Percentiles rank a stretch among this genome's conserved stretches.
Conservation (phyloP, 2,329 filamentous ascomycete genomes). For the Clathrospora elynae region DNA sequence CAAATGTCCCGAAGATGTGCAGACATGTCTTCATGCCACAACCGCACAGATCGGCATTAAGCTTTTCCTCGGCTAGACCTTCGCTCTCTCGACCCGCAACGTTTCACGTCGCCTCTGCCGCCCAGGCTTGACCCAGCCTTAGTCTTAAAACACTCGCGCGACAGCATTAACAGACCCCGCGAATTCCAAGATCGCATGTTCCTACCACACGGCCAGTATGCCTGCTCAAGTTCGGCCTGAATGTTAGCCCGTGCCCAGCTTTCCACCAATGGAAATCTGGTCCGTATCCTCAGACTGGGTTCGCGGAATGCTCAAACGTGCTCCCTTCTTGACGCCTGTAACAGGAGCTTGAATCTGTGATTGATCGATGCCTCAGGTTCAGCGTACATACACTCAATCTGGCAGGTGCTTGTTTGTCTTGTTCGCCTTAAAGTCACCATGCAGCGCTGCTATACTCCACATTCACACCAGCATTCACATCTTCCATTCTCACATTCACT, state of each 20-base stretch:
- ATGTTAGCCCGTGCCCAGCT: not conserved
- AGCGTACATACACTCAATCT: not conserved
- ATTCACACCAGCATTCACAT: not conserved
- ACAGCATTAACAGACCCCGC: slow-evolving; percentile 6
- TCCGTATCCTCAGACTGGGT: not conserved
- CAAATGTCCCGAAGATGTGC: too few relatives aligned
- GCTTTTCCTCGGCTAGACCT: not conserved
- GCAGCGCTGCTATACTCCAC: not conserved
- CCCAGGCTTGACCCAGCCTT: slow-evolving; percentile 10
- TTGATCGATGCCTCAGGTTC: slow-evolving; percentile 2
- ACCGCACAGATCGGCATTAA: too few relatives aligned
- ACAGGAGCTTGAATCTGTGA: slow-evolving; percentile 3
- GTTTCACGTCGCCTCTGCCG: slow-evolving; percentile 8
- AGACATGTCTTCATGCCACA: too few relatives aligned
- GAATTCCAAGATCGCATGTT: slow-evolving; percentile 4
- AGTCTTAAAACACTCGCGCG: slow-evolving; percentile 8
- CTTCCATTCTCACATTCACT: slow-evolving; percentile 5
- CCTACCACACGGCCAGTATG: slow-evolving; percentile 2
- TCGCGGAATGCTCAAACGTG: not conserved
- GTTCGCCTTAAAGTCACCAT: not conserved
- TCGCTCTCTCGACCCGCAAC: slow-evolving; percentile 5
- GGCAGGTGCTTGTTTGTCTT: not conserved
- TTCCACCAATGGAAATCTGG: slow-evolving; percentile 5
- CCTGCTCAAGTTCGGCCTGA: not conserved
- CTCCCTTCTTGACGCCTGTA: not conserved